Conservation (phyloP, 192 early-diverging fungal species). For the Backusella sp. region DNA sequence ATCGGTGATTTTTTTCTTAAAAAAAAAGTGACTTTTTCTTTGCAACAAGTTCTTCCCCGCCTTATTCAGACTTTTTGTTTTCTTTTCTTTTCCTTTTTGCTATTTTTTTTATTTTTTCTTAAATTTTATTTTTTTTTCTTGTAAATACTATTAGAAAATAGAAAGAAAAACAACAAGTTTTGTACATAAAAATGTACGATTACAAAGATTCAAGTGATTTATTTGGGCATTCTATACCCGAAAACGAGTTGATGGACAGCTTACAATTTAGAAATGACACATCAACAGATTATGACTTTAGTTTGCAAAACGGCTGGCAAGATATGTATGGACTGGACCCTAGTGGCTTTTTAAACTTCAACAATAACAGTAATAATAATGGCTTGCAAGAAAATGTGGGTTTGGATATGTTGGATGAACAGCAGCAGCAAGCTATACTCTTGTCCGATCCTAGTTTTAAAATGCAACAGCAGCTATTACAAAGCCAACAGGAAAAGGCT, state of each 20-base stretch:
- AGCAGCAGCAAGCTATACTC: conserved; percentile 19
- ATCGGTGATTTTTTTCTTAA: background rate
- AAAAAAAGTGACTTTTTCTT: conserved; percentile 5
- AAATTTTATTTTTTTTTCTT: background rate
- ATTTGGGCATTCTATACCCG: background rate
- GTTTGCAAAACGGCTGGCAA: conserved; percentile 5
- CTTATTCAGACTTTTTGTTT: background rate
- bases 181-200: conserved; percentile 11
- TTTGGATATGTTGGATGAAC: conserved; percentile 5
- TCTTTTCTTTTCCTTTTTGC: background rate
- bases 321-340: background rate
- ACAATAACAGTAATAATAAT: background rate
- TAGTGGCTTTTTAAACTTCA: conserved; percentile 6
- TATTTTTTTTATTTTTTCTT: background rate
- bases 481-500: conserved; percentile 14
- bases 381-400: background rate
- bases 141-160: conserved; percentile 6
- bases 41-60: background rate
- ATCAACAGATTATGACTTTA: background rate
- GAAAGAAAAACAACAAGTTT: background rate
- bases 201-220: conserved; percentile 8
- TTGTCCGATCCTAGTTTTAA: conserved; percentile 24
- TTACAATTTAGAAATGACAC: conserved; percentile 8
- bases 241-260: conserved; percentile 5
- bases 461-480: conserved; percentile 20